Base-by-base conservation (phyloP, 2,329 filamentous ascomycete genomes). In the Colletotrichum karsti region DNA sequence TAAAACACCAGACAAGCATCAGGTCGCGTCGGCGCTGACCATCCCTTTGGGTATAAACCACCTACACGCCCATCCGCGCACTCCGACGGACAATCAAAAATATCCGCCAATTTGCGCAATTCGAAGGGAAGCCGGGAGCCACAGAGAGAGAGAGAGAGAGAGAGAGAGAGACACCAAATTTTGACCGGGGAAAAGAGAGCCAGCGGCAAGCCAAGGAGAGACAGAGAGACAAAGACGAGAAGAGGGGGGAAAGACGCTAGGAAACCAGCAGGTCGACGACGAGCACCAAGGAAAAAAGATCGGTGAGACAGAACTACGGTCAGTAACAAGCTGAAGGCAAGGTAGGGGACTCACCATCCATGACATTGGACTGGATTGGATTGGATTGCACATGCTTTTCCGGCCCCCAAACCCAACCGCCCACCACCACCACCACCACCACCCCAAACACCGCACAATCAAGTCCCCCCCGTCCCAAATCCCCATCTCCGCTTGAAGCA, bases 1-100 rank as follows among this genome's bases (percentile, higher is more conserved):
- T 58, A 63, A 67, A 67, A 63, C 63, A 51, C 51, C n/a, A 37
- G 51, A 63, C 60, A 48, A 46, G 64, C 64, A 63, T 56, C 58
- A 44, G n/a, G 61, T 33, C 50, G 42, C 53, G 41, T 64, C 35
- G 53, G 33, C n/a, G 33, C 53, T 20, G 33, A 33, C 22, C 22
- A 15, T 57, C 39, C 18, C 20, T 59, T 56, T 28, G 46, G 42
- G 41, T 59, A 64, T 64, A 58, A 64, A 64, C 60, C 60, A 46
- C 60, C 18, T 46, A 56, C 22, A 20, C 44, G 30, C 42, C 53
- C 61, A 26, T 58, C 30, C 42, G 42, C 44, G 61, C 53, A 51
- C 7, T 50, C 60, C 50, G 60, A 58, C 61, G 61, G 61, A 51
- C 10, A 50, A n/a, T 42, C n/a, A n/a, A 42, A 33, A 30, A 58